Percentiles rank a stretch among this genome's conserved stretches.
phyloP scores from a whole-genome alignment of 139 green algal species.

The Astrephomene gubernaculifera region DNA sequence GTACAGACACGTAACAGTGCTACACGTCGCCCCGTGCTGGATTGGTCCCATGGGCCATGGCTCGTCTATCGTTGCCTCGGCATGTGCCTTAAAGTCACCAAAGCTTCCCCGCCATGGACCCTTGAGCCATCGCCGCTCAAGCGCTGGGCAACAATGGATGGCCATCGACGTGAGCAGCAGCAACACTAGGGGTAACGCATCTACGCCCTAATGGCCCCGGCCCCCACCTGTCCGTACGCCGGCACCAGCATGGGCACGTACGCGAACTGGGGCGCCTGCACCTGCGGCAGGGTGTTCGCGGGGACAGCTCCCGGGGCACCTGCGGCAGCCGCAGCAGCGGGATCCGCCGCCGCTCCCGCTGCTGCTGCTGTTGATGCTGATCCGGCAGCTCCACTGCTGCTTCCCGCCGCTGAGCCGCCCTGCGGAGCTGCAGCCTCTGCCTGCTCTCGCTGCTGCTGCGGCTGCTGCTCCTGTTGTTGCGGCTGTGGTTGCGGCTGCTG shows the following conservation, averaged over 20 bases:
- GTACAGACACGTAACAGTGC: too few species aligned
- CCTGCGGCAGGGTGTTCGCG: too few species aligned
- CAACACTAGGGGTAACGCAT: too few species aligned
- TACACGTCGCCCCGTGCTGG: too few species aligned
- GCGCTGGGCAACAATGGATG: too few species aligned
- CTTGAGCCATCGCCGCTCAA: too few species aligned
- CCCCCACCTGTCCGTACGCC: slow-evolving; percentile 8
- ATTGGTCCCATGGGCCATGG: too few species aligned
- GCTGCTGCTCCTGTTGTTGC: neutral
- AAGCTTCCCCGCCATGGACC: too few species aligned
- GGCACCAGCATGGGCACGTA: slow-evolving; percentile 29
- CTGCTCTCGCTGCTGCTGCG: slow-evolving; percentile 18
- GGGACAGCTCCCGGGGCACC: neutral
- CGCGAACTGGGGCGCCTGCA: slow-evolving; percentile 16
- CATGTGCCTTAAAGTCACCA: too few species aligned
- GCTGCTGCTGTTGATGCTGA: slow-evolving; percentile 25
- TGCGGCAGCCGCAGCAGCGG: neutral
- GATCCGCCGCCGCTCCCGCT: slow-evolving; percentile 25
- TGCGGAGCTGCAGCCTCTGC: neutral
- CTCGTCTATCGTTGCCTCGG: too few species aligned
- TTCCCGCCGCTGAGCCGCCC: neutral
- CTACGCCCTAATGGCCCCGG: too few species aligned
- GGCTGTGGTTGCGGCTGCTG: neutral
- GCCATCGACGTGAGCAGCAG: too few species aligned
- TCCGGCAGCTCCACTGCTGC: neutral